Base-by-base conservation (phyloP, 129 eudicot species). In the Helianthus annuus region DNA sequence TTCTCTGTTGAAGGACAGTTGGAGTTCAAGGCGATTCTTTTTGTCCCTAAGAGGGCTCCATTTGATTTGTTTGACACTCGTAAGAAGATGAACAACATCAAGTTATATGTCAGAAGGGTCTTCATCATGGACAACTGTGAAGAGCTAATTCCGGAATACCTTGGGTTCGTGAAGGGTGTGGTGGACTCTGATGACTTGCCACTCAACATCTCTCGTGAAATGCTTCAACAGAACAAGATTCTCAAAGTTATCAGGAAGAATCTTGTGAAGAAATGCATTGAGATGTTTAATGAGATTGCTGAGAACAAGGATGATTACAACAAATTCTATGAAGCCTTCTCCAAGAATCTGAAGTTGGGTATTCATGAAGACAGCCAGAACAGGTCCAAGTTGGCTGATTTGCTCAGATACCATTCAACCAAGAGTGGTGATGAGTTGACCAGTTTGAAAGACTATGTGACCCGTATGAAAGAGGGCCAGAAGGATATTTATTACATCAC, bases 111-210 rank as follows among this genome's bases (percentile, higher is more conserved):
- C 0, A 79, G 96, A 48, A 88, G 97, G 80, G 96, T 91, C n/a
- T 91, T 91, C 81, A 85, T 88, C 46, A 91, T 88, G 97, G 97
- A 91, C 66, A 91, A 88, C 77, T 90, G 97, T 13, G 97, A 91
- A 59, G 97, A 91, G 65, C 85, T 88, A 3, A 91, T 91, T 13
- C 96, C 97, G 0, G 97, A 88, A 83, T 91, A 84, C 67, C 90
- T 91, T 2, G 84, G 97, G 2, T 91, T 91, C 52, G 88, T 91
- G 14, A 91, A 91, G 69, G 97, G 97, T n/a, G 96, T 91, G 24
- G 96, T 88, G 0, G 97, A 88, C 59, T 88, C 97, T 19, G 97
- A 91, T 79, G 97, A 91, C 52, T 65, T 91, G 76, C 97, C 97
- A 1, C 90, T 91, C 22, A 91, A 91, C 85, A 91, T 91, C 52